These are phyloP conservation scores for Penicillium maclennaniae DNA, from an alignment of 495 filamentous ascomycete genomes.

Conservation along the genomic window DNA sequence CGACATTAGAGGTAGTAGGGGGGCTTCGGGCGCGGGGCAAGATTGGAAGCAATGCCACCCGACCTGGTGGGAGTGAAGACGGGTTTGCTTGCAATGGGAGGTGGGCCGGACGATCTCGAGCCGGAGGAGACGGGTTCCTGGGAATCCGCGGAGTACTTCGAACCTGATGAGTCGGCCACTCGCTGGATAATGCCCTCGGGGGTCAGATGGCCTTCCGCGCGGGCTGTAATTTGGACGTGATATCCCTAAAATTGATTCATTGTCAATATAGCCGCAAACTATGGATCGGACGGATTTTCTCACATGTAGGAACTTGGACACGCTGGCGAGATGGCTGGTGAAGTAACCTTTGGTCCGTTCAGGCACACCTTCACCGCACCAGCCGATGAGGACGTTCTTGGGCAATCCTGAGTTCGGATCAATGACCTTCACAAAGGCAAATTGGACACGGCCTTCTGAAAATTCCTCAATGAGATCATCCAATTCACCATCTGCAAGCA, in stretches of 20 bases:
- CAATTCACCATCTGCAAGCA: conserved; percentile 78
- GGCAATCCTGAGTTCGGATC: conserved; percentile 88
- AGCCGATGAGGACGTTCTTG: conserved; percentile 90
- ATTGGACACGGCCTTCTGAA: conserved; percentile 93
- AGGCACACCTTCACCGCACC: conserved; percentile 98
- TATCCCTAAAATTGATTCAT: conserved; percentile 59
- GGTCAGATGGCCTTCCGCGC: conserved; percentile 81
- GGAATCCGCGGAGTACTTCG: conserved; percentile 78
- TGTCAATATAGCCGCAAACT: conserved; percentile 10
- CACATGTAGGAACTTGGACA: conserved; percentile 85
- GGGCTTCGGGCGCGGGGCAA: conserved; percentile 49
- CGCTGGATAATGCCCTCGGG: conserved; percentile 87
- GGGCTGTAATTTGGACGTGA: conserved; percentile 93
- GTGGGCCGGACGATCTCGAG: conserved; percentile 45
- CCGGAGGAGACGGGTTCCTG: conserved; percentile 37
- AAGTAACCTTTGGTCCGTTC: conserved; percentile 98
- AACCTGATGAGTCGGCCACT: conserved; percentile 91
- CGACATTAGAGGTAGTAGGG: conserved; percentile 44
- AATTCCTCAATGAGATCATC: conserved; percentile 96
- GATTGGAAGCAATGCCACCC: conserved; percentile 56
- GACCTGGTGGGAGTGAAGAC: conserved; percentile 80
- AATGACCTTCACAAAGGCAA: conserved; percentile 93
- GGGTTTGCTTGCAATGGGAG: conserved; percentile 77
- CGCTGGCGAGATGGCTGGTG: conserved; percentile 83
- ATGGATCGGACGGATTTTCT: conserved; percentile 16